Base-by-base conservation (phyloP, 2,329 filamentous ascomycete species). In the Cordyceps cicadae region DNA sequence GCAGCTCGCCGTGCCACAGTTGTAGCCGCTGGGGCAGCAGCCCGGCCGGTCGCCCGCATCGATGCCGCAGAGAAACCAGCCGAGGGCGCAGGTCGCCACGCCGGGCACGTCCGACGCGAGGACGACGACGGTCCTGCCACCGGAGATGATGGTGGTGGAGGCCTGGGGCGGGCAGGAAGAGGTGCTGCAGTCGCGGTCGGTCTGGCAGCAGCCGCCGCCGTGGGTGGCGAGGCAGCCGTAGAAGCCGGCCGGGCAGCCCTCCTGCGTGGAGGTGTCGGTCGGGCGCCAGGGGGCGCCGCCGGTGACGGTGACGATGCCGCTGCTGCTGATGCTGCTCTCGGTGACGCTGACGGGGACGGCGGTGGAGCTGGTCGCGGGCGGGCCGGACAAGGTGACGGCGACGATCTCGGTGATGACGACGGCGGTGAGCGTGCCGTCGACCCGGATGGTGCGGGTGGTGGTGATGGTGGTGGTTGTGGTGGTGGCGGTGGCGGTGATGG, bases 151-250 rank as follows among this genome's bases (percentile, higher is more conserved):
- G 0, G 86, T 88, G 0, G 86, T 88, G 2, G 74, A 72, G 0
- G 79, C 68, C 0, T 79, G 76, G 0, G 83, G 74, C 0, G 90
- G 89, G 68, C 93, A 97, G 7, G 87, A 89, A 0, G 88, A 89
- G 0, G 86, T 88, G 62, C 88, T 84, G 74, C 93, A 97, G 74
- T 96, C 83, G 21, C 92, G 85, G 2, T 91, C 92, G 0, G 90
- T 92, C 61, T 89, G 88, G 75, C 93, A 97, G 76, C 93, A 97
- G 2, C 83, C 83, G 21, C 91, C 91, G 15, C 89, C 91, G 62
- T 92, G 90, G 62, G 86, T 86, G 2, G 93, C 93, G 2, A 87
- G 84, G 73, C 93, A 97, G 55, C 90, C 87, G 73, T 97, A 97
- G 78, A 92, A 97, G 2, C 92, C 92, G 0, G 87, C 92, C 0